Conservation (phyloP, 139 green algal species). For the Gonium pectorale region DNA sequence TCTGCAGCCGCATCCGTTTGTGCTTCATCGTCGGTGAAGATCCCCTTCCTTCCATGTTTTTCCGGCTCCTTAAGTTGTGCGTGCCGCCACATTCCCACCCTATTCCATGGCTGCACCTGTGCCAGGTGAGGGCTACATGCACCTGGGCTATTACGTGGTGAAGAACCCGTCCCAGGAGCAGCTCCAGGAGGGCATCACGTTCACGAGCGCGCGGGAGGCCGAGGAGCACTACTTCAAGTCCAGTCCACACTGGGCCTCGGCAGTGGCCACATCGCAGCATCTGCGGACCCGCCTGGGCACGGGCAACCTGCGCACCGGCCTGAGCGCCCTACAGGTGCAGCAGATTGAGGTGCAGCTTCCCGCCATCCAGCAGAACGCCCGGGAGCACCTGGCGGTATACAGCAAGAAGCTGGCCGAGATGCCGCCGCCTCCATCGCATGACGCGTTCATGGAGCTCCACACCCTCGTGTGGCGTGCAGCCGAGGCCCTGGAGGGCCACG, state of each 20-base stretch:
- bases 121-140: too few species aligned
- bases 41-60: too few species aligned
- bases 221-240: constrained; percentile 20
- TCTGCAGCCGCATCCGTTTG: too few species aligned
- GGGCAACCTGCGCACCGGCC: background rate
- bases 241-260: constrained; percentile 4
- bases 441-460: too few species aligned
- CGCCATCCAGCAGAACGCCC: background rate
- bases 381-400: background rate
- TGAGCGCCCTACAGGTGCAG: constrained; percentile 6
- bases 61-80: too few species aligned
- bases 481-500: background rate
- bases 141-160: constrained; percentile 41
- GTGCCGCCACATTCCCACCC: too few species aligned
- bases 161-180: constrained; percentile 41
- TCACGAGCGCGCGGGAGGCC: background rate
- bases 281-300: constrained; percentile 25
- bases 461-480: too few species aligned
- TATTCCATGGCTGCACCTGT: too few species aligned
- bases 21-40: too few species aligned
- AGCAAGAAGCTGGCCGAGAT: background rate
- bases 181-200: constrained; percentile 20
- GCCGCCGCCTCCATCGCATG: background rate
- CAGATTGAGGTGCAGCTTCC: constrained; percentile 11
- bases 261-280: background rate